Evolutionary conservation across 2,329 filamentous ascomycete species (phyloP), one percentile per base, ranked within the genome.

Genomic region (Lecanicillium sp.): DNA sequence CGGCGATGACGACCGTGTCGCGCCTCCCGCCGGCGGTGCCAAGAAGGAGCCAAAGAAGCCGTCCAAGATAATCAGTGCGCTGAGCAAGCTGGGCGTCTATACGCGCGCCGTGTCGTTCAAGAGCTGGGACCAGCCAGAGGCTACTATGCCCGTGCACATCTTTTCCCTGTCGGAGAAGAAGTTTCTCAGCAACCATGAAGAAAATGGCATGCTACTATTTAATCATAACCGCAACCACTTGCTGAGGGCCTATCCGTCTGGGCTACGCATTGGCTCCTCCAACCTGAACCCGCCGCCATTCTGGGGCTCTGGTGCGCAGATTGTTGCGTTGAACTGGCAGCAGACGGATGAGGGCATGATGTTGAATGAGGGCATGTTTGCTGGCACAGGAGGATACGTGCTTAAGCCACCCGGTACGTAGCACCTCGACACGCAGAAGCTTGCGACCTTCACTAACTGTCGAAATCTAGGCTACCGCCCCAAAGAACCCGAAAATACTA

Each of bases 261-360:
- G 86, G 2, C 71, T 88, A 41, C 79, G 89, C 6, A 79, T 96
- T 37, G 73, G 77, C 44, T 94, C 87, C 0, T 92, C 86, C 1
- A 97, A 96, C 55, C 69, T 94, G 11, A 87, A 95, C 49, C 88
- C 90, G 4, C 76, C 79, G 1, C 72, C 82, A 4, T 92, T 89
- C 60, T 96, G 89, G 89, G 75, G 87, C 22, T 81, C 86, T 47
- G 89, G 89, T 12, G 82, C 94, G 3, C 89, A 96, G 60, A 82
- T 96, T 49, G 87, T 94, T 2, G 89, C 89, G 0, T 68, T 97
- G 44, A 96, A 96, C 62, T 97, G 89, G 87, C 89, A 97, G 60
- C 82, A 81, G 44, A 81, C 84, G 59, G 88, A 96, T 53, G 83
- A 87, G 49, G 88, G 87, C 22, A 94, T 94, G 81, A 96, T 96